These are phyloP conservation scores for Lunasporangiospora selenospora DNA, from an alignment of 192 early-diverging fungal genomes.

Conservation along the genomic window DNA sequence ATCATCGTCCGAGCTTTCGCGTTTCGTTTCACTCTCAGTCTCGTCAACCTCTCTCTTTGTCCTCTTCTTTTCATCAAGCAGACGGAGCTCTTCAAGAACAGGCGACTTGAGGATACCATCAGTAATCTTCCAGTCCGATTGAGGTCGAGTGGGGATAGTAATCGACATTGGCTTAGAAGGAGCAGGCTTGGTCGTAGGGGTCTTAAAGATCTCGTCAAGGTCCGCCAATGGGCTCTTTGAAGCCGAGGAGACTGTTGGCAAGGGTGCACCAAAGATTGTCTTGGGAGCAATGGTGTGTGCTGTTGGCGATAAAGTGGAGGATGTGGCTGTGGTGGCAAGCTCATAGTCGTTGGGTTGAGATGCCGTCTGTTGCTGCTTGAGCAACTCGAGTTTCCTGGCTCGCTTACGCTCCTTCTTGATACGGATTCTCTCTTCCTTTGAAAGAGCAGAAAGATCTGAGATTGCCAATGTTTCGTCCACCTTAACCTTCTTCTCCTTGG, in stretches of 20 bases:
- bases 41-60: constrained; percentile 48
- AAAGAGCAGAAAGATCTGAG: neutral
- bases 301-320: neutral
- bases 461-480: neutral
- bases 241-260: neutral
- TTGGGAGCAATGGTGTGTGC: neutral
- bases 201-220: constrained; percentile 12
- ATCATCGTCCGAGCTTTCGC: constrained; percentile 1
- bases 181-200: neutral
- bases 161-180: constrained; percentile 15
- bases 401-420: constrained; percentile 37
- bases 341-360: constrained; percentile 16
- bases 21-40: constrained; percentile 21
- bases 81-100: constrained; percentile 23
- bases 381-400: constrained; percentile 20
- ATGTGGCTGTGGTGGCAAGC: constrained; percentile 4
- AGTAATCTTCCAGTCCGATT: constrained; percentile 29
- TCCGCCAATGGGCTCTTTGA: constrained; percentile 26
- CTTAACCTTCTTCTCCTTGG: constrained; percentile 28
- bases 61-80: constrained; percentile 40
- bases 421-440: constrained; percentile 27
- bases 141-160: constrained; percentile 10
- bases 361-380: neutral
- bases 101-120: constrained; percentile 29
- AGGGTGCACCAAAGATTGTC: constrained; percentile 24